phyloP scores from a whole-genome alignment of 2,329 filamentous ascomycete species.

The Ascochyta fabae region DNA sequence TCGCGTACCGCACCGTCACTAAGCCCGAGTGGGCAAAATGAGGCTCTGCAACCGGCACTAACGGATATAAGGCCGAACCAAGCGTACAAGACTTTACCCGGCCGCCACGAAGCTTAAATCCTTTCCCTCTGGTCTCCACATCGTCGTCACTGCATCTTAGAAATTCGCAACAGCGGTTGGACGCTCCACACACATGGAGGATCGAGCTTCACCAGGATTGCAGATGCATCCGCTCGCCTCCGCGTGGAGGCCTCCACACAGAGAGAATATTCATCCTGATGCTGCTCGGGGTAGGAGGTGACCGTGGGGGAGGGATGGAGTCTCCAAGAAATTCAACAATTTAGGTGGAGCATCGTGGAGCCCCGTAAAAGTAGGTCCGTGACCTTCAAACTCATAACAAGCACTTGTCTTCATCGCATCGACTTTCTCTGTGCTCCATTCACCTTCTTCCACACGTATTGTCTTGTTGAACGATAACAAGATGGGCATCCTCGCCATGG shows the following conservation, averaged over 20 bases:
- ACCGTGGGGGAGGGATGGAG: slow-evolving; percentile 16
- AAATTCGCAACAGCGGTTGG: slow-evolving; percentile 6
- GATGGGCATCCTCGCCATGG: slow-evolving; percentile 45
- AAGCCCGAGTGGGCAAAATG: too few species aligned
- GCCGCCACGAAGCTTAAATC: slow-evolving; percentile 19
- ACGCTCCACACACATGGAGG: slow-evolving; percentile 2
- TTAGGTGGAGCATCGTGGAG: slow-evolving; percentile 15
- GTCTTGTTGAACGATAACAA: slow-evolving; percentile 6
- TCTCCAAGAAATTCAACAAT: slow-evolving; percentile 14
- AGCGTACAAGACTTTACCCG: slow-evolving; percentile 16
- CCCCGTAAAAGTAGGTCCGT: slow-evolving; percentile 16
- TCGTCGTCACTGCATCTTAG: slow-evolving; percentile 10
- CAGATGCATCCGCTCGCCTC: slow-evolving; percentile 7
- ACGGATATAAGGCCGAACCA: background rate
- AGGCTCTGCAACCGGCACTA: too few species aligned
- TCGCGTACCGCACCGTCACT: too few species aligned
- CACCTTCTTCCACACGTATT: too few species aligned
- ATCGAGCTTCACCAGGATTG: slow-evolving; percentile 10
- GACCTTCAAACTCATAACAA: slow-evolving; percentile 10
- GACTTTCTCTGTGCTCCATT: background rate
- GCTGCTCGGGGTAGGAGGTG: background rate
- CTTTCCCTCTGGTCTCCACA: slow-evolving; percentile 11
- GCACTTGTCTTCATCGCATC: background rate
- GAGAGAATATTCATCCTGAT: slow-evolving; percentile 12
- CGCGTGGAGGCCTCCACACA: slow-evolving; percentile 11